Conservation (phyloP, 1,284 basidiomycete species). For the Salmacisia buchloeana region DNA sequence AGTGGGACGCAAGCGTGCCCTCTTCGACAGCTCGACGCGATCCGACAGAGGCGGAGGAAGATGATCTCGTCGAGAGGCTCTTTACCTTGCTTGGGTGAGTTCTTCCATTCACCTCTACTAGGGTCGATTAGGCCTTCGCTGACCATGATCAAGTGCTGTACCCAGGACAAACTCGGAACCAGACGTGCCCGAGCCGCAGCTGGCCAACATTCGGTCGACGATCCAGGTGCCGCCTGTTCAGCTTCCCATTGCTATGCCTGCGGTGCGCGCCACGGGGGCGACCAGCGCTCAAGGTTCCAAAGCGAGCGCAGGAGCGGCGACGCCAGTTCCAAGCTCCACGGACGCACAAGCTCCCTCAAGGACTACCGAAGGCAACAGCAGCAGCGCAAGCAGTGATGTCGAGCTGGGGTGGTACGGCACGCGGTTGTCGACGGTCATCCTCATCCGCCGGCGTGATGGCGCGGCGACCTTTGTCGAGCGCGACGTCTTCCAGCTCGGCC, state of each 20-base stretch:
- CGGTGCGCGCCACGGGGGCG: background rate
- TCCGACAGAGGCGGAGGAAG: slow-evolving; percentile 7
- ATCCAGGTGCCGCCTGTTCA: slow-evolving; percentile 24
- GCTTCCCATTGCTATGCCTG: background rate
- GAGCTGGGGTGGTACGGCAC: slow-evolving; percentile 27
- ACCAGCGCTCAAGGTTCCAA: background rate
- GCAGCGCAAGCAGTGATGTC: background rate
- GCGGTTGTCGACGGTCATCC: slow-evolving; percentile 25
- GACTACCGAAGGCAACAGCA: background rate
- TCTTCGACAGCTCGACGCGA: background rate
- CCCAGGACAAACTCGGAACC: background rate
- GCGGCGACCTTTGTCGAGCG: slow-evolving; percentile 21
- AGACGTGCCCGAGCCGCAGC: slow-evolving; percentile 13
- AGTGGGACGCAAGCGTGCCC: background rate
- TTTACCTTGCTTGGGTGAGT: slow-evolving; percentile 23
- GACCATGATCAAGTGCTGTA: background rate
- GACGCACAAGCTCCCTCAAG: background rate
- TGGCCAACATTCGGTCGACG: slow-evolving; percentile 19
- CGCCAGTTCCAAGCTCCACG: background rate
- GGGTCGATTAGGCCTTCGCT: background rate
- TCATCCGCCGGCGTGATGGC: slow-evolving; percentile 13
- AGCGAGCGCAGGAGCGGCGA: background rate
- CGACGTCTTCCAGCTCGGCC: slow-evolving; percentile 18
- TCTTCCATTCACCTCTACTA: too few species aligned
- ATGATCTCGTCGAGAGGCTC: slow-evolving; percentile 14